These are phyloP conservation scores for Fagus sylvatica DNA, from an alignment of 306 rosid species.

Conservation along the genomic window DNA sequence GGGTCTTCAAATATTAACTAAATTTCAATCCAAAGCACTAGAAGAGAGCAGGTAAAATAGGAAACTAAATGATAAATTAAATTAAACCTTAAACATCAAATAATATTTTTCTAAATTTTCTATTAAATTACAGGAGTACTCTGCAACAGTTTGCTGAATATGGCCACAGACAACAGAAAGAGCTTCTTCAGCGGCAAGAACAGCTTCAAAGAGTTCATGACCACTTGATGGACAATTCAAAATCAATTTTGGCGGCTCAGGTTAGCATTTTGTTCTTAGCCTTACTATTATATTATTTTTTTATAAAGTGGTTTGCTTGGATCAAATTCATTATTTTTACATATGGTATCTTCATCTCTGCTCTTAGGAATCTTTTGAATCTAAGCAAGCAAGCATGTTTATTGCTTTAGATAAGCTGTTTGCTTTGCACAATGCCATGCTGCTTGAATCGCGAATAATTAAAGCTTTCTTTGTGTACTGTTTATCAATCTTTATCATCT, in stretches of 20 bases:
- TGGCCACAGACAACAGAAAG: constrained; percentile 72
- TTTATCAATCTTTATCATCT: constrained; percentile 54
- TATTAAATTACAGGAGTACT: constrained; percentile 42
- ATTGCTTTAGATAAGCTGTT: constrained; percentile 66
- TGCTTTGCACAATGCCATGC: constrained; percentile 70
- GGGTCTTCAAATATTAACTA: constrained; percentile 49
- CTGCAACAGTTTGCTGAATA: constrained; percentile 54
- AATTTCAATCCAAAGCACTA: constrained; percentile 68
- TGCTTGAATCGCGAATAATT: constrained; percentile 70
- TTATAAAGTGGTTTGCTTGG: neutral
- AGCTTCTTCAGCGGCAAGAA: constrained; percentile 56
- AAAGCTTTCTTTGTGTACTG: constrained; percentile 70
- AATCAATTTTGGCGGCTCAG: constrained; percentile 68
- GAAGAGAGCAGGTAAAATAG: constrained; percentile 71
- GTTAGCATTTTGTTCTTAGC: constrained; percentile 28
- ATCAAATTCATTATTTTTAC: constrained; percentile 6
- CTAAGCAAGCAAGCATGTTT: constrained; percentile 83
- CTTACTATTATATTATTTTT: neutral
- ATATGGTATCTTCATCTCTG: neutral
- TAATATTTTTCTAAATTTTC: neutral
- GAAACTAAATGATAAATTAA: neutral
- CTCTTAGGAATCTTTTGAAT: constrained; percentile 71
- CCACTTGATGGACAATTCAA: constrained; percentile 68
- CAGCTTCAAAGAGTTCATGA: constrained; percentile 62
- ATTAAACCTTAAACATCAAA: neutral